phyloP scores from a whole-genome alignment of 2,329 filamentous ascomycete genomes.

The Neoascochyta sp. region DNA sequence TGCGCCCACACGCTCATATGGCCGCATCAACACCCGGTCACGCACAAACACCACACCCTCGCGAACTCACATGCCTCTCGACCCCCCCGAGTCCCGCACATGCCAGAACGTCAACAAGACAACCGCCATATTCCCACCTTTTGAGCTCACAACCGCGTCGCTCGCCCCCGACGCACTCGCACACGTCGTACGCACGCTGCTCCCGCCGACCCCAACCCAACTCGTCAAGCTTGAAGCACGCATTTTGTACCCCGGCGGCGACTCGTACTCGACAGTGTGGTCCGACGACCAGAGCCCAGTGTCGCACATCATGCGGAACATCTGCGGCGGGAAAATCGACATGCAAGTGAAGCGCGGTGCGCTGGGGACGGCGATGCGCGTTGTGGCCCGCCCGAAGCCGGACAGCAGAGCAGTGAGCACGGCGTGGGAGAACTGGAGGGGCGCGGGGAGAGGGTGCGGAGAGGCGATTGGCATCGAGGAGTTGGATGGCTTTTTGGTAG shows the following conservation, averaged over 20 bases:
- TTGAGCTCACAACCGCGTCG: slow-evolving; percentile 12
- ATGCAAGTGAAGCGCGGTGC: slow-evolving; percentile 18
- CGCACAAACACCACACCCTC: slow-evolving; percentile 4
- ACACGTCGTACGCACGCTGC: slow-evolving; percentile 31
- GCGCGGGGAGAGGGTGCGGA: too few relatives aligned
- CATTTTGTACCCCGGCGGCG: slow-evolving; percentile 40
- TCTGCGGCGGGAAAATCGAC: slow-evolving; percentile 37
- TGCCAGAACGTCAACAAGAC: slow-evolving; percentile 1
- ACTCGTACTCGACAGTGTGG: slow-evolving; percentile 40
- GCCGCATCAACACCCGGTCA: slow-evolving; percentile 2
- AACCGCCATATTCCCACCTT: slow-evolving; percentile 9
- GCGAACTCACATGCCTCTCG: slow-evolving; percentile 18
- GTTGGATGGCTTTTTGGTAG: too few relatives aligned
- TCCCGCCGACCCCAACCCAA: slow-evolving; percentile 19
- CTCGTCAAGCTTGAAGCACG: slow-evolving; percentile 36
- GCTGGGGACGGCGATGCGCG: slow-evolving; percentile 12
- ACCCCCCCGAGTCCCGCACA: slow-evolving; percentile 3
- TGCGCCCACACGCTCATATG: slow-evolving; percentile 7
- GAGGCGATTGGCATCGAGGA: too few relatives aligned
- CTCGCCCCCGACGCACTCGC: slow-evolving; percentile 28
- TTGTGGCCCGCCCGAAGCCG: slow-evolving; percentile 14
- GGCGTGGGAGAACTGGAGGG: slow-evolving; percentile 23
- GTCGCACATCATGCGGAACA: slow-evolving; percentile 36
- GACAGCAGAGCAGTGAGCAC: slow-evolving; percentile 20
- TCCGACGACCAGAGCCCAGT: slow-evolving; percentile 38